These are phyloP conservation scores for Chlorella sp. DNA, from an alignment of 139 green algal species.

Conservation along the genomic window DNA sequence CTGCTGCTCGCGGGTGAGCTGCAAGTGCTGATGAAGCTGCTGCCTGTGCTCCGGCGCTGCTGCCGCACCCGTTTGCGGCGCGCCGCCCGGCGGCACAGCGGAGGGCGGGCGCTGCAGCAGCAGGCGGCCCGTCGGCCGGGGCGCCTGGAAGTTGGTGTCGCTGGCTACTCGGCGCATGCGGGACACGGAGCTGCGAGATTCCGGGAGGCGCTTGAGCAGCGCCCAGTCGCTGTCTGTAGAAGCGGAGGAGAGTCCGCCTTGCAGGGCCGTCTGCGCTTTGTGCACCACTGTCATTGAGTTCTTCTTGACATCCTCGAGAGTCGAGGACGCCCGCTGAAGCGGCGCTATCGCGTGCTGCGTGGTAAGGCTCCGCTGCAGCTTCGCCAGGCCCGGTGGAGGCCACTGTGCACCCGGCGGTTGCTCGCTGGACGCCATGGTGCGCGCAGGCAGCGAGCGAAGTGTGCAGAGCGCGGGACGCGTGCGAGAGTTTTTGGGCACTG, in stretches of 20 bases:
- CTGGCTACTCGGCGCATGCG: slow-evolving; percentile 29
- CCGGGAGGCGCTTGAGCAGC: slow-evolving; percentile 19
- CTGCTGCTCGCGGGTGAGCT: neutral
- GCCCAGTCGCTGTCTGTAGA: neutral
- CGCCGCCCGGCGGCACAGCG: neutral
- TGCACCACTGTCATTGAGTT: slow-evolving; percentile 34
- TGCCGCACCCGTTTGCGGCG: neutral
- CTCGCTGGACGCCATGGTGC: neutral
- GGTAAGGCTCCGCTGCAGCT: neutral
- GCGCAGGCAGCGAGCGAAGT: no score
- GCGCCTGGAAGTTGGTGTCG: slow-evolving; percentile 32
- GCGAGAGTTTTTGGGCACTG: no score
- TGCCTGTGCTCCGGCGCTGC: neutral
- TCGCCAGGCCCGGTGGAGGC: neutral
- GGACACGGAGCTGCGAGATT: neutral
- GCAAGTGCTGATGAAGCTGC: neutral
- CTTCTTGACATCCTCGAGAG: slow-evolving; percentile 36
- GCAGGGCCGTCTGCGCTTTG: slow-evolving; percentile 26
- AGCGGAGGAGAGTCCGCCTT: neutral
- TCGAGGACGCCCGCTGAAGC: slow-evolving; percentile 25
- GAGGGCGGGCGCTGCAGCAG: neutral
- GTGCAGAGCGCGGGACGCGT: no score
- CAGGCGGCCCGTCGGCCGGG: slow-evolving; percentile 6
- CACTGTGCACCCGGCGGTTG: neutral
- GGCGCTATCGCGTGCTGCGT: neutral